phyloP scores from a whole-genome alignment of 1,284 basidiomycete genomes.

The Ustilago loliicola region DNA sequence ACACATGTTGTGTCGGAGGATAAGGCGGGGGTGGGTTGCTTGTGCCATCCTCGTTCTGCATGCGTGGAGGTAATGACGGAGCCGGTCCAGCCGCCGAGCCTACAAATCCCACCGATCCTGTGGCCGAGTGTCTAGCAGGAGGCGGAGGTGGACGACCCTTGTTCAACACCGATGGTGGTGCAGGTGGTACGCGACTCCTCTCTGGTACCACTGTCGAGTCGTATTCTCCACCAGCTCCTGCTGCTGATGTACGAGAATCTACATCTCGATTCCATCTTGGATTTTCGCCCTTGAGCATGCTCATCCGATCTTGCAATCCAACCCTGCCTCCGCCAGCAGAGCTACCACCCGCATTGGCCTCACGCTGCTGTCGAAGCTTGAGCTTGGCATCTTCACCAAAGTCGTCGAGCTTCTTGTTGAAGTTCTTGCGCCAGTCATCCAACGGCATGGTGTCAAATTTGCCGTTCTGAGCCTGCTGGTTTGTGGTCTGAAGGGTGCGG shows the following conservation, averaged over 20 bases:
- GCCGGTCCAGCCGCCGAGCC: slow-evolving; percentile 6
- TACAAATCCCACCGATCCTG: neutral
- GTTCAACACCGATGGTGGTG: slow-evolving; percentile 24
- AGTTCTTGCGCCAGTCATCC: slow-evolving; percentile 51
- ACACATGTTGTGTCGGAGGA: slow-evolving; percentile 28
- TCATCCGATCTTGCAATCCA: slow-evolving; percentile 49
- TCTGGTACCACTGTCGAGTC: slow-evolving; percentile 39
- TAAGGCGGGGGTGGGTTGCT: slow-evolving; percentile 56
- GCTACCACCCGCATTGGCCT: slow-evolving; percentile 36
- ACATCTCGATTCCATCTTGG: slow-evolving; percentile 46
- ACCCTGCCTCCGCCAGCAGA: slow-evolving; percentile 13
- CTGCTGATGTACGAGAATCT: slow-evolving; percentile 19
- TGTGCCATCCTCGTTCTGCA: slow-evolving; percentile 58
- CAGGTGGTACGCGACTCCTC: slow-evolving; percentile 33
- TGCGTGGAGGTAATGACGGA: slow-evolving; percentile 54
- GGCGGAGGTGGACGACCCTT: slow-evolving; percentile 43
- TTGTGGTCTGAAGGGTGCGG: neutral
- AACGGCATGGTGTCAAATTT: slow-evolving; percentile 25
- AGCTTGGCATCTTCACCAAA: slow-evolving; percentile 51
- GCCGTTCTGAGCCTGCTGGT: neutral
- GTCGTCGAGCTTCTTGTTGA: slow-evolving; percentile 56
- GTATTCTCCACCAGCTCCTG: slow-evolving; percentile 12
- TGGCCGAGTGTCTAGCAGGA: slow-evolving; percentile 24
- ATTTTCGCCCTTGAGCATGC: slow-evolving; percentile 49
- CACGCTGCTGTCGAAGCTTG: slow-evolving; percentile 47